These are phyloP conservation scores for Salix dunnii DNA, from an alignment of 345 rosid species.

Conservation along the genomic window DNA sequence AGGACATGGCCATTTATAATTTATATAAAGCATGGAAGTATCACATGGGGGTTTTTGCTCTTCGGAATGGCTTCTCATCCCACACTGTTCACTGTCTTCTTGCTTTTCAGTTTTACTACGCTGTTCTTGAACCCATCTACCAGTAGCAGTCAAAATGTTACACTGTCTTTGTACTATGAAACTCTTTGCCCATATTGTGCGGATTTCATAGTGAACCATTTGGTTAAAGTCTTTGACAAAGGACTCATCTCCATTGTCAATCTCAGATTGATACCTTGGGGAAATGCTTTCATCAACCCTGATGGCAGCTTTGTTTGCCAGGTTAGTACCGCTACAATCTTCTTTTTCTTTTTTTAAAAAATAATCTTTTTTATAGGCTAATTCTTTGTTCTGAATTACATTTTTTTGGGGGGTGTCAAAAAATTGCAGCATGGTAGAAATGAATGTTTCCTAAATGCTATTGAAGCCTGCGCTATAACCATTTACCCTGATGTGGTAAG, in stretches of 20 bases:
- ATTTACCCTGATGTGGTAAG: slow-evolving; percentile 54
- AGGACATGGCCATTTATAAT: too few species aligned
- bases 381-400: not conserved
- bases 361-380: not conserved
- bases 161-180: slow-evolving; percentile 69
- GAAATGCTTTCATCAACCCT: slow-evolving; percentile 47
- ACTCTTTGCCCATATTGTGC: slow-evolving; percentile 69
- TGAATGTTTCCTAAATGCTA: slow-evolving; percentile 50
- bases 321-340: slow-evolving; percentile 27
- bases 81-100: not conserved
- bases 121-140: slow-evolving; percentile 6
- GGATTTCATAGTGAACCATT: slow-evolving; percentile 65
- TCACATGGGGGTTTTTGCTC: too few species aligned
- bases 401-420: not conserved
- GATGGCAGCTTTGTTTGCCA: slow-evolving; percentile 59
- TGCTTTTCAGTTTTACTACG: slow-evolving; percentile 4
- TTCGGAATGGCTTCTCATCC: slow-evolving; percentile 10
- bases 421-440: slow-evolving; percentile 51
- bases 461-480: slow-evolving; percentile 55
- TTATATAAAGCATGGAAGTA: too few species aligned
- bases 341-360: not conserved
- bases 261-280: slow-evolving; percentile 81
- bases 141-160: slow-evolving; percentile 34
- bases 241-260: slow-evolving; percentile 60
- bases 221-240: slow-evolving; percentile 49